phyloP scores from a whole-genome alignment of 116 monocot species.

The Zostera marina region DNA sequence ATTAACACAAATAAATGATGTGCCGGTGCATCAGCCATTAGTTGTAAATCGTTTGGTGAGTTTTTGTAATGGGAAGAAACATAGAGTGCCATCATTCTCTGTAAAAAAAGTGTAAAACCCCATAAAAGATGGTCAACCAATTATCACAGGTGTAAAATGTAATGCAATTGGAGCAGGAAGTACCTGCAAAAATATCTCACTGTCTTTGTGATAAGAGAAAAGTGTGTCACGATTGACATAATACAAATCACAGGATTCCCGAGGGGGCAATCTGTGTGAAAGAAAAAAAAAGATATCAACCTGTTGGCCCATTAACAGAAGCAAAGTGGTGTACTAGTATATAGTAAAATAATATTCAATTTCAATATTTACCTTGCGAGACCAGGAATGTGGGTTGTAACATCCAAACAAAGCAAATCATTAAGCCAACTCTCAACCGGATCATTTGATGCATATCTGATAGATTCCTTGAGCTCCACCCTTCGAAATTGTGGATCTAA shows the following conservation, averaged over 20 bases:
- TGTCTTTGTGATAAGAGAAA: constrained; percentile 94
- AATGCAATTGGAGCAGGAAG: neutral
- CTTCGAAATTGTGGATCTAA: constrained; percentile 71
- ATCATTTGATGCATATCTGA: constrained; percentile 91
- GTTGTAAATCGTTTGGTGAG: constrained; percentile 95
- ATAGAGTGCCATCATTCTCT: constrained; percentile 99
- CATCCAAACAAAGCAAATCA: constrained; percentile 88
- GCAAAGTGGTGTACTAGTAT: neutral
- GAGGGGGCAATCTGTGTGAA: constrained; percentile 61
- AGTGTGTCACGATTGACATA: constrained; percentile 97
- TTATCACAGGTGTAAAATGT: neutral
- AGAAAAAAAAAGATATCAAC: constrained; percentile 1
- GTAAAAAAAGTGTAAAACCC: too few relatives aligned
- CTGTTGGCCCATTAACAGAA: neutral
- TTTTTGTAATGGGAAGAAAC: constrained; percentile 99
- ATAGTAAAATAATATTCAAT: neutral
- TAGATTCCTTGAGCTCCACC: constrained; percentile 78
- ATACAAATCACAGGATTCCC: constrained; percentile 83
- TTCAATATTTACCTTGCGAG: constrained; percentile 39
- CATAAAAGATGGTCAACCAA: neutral
- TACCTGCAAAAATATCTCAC: constrained; percentile 96
- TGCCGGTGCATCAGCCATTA: constrained; percentile 98
- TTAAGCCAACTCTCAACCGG: constrained; percentile 94
- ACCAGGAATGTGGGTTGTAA: constrained; percentile 47
- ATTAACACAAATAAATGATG: constrained; percentile 97